These are phyloP conservation scores for Isoetes taiwanensis DNA, from an alignment of 75 land plant species.

Conservation along the genomic window DNA sequence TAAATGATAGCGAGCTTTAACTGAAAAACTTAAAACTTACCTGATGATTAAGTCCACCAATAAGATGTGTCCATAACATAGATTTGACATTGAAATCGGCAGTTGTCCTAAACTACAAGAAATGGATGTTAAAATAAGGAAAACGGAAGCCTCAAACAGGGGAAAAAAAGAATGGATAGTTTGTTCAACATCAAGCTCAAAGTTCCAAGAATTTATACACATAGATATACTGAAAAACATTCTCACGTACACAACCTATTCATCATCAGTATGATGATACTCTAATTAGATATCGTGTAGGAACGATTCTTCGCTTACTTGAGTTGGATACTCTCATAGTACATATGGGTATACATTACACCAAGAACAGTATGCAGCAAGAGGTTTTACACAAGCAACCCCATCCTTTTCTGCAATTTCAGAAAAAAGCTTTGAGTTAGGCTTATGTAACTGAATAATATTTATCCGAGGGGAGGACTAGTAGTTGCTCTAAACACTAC, in stretches of 20 bases:
- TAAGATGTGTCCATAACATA: constrained; percentile 17
- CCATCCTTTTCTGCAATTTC: too few relatives aligned
- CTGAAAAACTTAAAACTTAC: background rate
- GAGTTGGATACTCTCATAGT: too few relatives aligned
- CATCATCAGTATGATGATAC: background rate
- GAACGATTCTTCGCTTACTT: too few relatives aligned
- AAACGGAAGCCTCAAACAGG: background rate
- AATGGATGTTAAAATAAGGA: background rate
- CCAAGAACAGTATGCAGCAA: too few relatives aligned
- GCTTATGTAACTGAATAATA: too few relatives aligned
- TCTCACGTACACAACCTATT: background rate
- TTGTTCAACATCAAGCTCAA: background rate
- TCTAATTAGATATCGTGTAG: too few relatives aligned
- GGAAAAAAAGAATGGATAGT: background rate
- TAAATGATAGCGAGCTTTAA: background rate
- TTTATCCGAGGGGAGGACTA: too few relatives aligned
- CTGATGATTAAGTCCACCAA: constrained; percentile 18
- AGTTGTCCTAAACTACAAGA: constrained; percentile 14
- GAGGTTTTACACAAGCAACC: too few relatives aligned
- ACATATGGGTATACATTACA: too few relatives aligned
- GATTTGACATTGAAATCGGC: constrained; percentile 13
- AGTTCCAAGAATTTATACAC: background rate
- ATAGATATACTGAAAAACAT: background rate
- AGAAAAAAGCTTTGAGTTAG: too few relatives aligned
- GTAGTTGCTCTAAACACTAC: too few relatives aligned